Evolutionary conservation across 768 basidiomycete species (phyloP).

Genomic region (Amanita pseudoporphyria): DNA sequence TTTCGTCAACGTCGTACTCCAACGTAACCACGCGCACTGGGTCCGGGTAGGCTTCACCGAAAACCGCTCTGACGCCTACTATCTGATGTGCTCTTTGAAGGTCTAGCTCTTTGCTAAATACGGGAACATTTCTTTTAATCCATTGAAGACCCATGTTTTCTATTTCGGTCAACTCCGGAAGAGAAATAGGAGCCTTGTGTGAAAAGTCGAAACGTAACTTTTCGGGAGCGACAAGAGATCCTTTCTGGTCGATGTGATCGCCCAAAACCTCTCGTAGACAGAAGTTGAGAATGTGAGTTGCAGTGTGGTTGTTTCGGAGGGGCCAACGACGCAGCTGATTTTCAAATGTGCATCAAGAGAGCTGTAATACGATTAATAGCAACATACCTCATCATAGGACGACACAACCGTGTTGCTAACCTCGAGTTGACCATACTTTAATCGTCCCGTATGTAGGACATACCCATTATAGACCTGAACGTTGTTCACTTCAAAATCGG

Average conservation of each 20-base stretch:
- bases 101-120: conserved; percentile 80
- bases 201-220: conserved; percentile 99
- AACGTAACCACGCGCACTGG: conserved; percentile 93
- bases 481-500: conserved; percentile 90
- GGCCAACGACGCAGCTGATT: conserved; percentile 85
- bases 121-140: conserved; percentile 84
- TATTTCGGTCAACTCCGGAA: conserved; percentile 71
- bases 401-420: conserved; percentile 79
- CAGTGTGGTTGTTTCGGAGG: conserved; percentile 95
- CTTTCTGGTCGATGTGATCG: conserved; percentile 97
- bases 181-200: conserved; percentile 81
- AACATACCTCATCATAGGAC: conserved; percentile 81
- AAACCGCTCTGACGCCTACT: conserved; percentile 91
- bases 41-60: conserved; percentile 96
- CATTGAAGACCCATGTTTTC: conserved; percentile 80
- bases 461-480: conserved; percentile 95
- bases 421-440: conserved; percentile 80
- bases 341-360: conserved; percentile 2
- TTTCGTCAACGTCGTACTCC: conserved; percentile 82
- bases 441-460: conserved; percentile 82
- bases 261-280: conserved; percentile 88
- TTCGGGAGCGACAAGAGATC: conserved; percentile 90
- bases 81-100: conserved; percentile 76
- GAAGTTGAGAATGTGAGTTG: conserved; percentile 96
- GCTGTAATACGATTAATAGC: background rate